Evolutionary conservation across 495 filamentous ascomycete species (phyloP), one percentile per base, ranked within the genome.

Genomic region (Lineolata rhizophorae): DNA sequence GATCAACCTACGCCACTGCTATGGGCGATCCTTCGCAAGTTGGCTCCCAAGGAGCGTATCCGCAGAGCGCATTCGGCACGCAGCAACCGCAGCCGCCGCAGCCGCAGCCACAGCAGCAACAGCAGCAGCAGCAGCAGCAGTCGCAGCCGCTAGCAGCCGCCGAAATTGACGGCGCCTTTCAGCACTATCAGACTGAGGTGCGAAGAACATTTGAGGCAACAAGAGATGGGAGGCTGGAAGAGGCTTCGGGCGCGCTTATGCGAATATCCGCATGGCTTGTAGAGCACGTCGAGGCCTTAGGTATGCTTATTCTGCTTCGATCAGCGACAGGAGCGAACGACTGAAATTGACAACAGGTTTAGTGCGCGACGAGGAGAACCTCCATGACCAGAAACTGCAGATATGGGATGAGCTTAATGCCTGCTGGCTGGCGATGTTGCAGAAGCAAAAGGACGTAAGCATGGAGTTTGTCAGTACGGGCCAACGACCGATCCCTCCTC

Each of bases 341-440:
- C 22, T 33, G 33, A 31, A 43, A 49, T 39, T 39, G 39, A 40
- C 37, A 34, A 37, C 39, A 79, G 73, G 72, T 43, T 62, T 79
- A 45, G 56, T 70, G 32, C 66, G 65, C 34, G 87, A 97, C 55
- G 72, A 93, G 41, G 65, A 74, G 35, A 52, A 59, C 28, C 55
- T 77, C 20, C 66, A 84, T 41, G 49, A 56, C 20, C 70, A 82
- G 35, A 67, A 79, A 29, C 61, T 90, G 39, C 66, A 71, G 47
- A 59, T 95, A 19, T 97, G 87, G 87, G 72, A 73, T 42, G 76
- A 94, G 42, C 93, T 95, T 59, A 95, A 97, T 49, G 65, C 75
- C 31, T 87, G 81, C 41, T 97, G 87, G 87, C 67, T 95, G 20
- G 69, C 76, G 3, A 55, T 87, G 13, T 72, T 85, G 30, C 81